Base-by-base conservation (phyloP, 257 asterid species). In the Paulownia fortunei region DNA sequence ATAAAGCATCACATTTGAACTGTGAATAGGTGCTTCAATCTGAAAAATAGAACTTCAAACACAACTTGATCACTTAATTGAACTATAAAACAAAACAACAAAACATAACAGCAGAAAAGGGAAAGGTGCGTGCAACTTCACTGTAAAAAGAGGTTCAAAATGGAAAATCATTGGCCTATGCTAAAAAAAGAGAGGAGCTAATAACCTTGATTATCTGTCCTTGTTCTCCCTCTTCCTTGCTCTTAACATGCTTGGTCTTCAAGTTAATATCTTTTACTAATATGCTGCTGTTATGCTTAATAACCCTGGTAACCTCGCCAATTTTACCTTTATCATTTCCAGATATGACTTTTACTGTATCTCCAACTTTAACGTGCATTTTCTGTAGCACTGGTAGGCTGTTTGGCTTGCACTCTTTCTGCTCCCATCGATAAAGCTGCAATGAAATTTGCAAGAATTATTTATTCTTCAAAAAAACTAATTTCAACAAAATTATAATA, bases 1-100 rank as follows among this genome's bases (percentile, higher is more conserved):
- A 83, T 93, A 96, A 42, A 93, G 97, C 99, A 96, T 96, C 89
- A 93, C 99, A 4, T 96, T 96, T 67, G 99, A 93, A 84, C 99
- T 92, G 85, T 96, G 99, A 71, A 96, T 87, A 0, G 98, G 98
- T 0, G 97, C 99, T 85, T 92, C 98, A n/a, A 96, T 85, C 97
- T 93, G 92, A 83, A 80, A n/a, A 80, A 69, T 21, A 80, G 6
- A 64, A 59, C 58, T 21, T 62, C 46, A 56, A 76, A 46, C 59
- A 30, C 41, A 37, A 76, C 65, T 21, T 34, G 41, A 55, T 69
- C 34, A 26, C 59, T 67, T 9, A 10, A 54, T 30, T 58, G 47
- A 62, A 73, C 58, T 55, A 26, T 13, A 27, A 21, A 21, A 34
- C 56, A 13, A 61, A 49, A 58, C 49, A 11, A 23, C 9, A n/a